Evolutionary conservation across 108 stramenopile genomes (phyloP).

Genomic region (Phaeodactylum tricornutum): DNA sequence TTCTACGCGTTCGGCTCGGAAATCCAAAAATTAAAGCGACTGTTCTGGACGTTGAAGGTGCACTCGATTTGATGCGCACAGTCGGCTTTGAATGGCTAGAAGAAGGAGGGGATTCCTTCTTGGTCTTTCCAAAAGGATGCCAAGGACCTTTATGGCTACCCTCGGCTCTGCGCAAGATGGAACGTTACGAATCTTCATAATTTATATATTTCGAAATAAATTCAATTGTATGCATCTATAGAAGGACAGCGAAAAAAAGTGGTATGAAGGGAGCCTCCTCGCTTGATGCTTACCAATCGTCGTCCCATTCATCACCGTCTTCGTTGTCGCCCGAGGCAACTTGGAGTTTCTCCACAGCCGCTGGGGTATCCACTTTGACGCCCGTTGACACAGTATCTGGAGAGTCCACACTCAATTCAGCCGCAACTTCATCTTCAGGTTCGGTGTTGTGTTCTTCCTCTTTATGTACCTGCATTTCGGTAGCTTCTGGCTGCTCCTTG

Average conservation of each 20-base stretch:
- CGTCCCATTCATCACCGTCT: constrained; percentile 29
- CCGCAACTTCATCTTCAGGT: neutral
- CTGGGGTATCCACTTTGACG: constrained; percentile 13
- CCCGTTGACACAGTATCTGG: constrained; percentile 21
- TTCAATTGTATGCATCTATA: neutral
- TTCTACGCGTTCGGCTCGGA: constrained; percentile 55
- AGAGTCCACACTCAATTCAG: neutral
- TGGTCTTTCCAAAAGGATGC: constrained; percentile 52
- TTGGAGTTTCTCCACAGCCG: constrained; percentile 3
- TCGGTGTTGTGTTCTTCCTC: neutral
- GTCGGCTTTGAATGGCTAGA: constrained; percentile 56
- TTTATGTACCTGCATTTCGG: neutral
- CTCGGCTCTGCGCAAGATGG: constrained; percentile 38
- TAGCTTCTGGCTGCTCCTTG: constrained; percentile 3
- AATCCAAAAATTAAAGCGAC: constrained; percentile 76
- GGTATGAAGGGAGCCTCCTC: neutral
- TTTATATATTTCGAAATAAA: neutral
- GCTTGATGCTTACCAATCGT: constrained; percentile 16
- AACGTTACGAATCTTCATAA: constrained; percentile 32
- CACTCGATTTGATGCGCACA: constrained; percentile 56
- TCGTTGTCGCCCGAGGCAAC: constrained; percentile 14
- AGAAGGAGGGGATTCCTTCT: constrained; percentile 51
- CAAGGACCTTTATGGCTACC: constrained; percentile 37
- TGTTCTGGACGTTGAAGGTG: constrained; percentile 55
- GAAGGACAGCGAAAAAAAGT: neutral